These are phyloP conservation scores for Fragilaria radians DNA, from an alignment of 108 stramenopile species.

Conservation along the genomic window DNA sequence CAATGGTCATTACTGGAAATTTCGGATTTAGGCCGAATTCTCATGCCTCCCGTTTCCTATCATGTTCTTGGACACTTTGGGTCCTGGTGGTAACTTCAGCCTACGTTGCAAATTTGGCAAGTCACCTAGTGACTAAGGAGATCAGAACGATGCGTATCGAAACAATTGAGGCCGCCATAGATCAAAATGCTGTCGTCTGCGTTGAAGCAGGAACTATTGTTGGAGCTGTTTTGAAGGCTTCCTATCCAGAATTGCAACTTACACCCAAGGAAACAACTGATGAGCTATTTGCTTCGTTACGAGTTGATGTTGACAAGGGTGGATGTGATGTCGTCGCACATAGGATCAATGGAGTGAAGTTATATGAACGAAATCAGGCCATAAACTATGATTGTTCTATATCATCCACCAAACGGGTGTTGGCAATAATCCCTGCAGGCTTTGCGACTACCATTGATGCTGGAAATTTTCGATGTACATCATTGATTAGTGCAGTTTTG, in stretches of 20 bases:
- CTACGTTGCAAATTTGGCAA: slow-evolving; percentile 25
- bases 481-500: neutral
- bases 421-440: slow-evolving; percentile 9
- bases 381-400: slow-evolving; percentile 25
- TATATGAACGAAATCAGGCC: slow-evolving; percentile 5
- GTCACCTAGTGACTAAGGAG: slow-evolving; percentile 7
- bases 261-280: neutral
- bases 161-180: neutral
- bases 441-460: slow-evolving; percentile 28
- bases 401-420: slow-evolving; percentile 18
- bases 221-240: slow-evolving; percentile 2
- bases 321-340: slow-evolving; percentile 5
- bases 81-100: slow-evolving; percentile 13
- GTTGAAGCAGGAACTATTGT: neutral
- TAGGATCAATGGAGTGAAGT: no score
- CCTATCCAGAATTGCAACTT: neutral
- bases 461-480: slow-evolving; percentile 13
- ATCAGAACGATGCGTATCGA: neutral
- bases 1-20: slow-evolving; percentile 13
- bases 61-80: slow-evolving; percentile 11
- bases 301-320: slow-evolving; percentile 8
- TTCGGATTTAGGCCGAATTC: slow-evolving; percentile 11
- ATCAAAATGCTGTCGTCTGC: slow-evolving; percentile 4
- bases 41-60: neutral
- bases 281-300: neutral